These are phyloP conservation scores for Kazachstania sp. DNA, from an alignment of 1,139 yeast species.

Conservation along the genomic window DNA sequence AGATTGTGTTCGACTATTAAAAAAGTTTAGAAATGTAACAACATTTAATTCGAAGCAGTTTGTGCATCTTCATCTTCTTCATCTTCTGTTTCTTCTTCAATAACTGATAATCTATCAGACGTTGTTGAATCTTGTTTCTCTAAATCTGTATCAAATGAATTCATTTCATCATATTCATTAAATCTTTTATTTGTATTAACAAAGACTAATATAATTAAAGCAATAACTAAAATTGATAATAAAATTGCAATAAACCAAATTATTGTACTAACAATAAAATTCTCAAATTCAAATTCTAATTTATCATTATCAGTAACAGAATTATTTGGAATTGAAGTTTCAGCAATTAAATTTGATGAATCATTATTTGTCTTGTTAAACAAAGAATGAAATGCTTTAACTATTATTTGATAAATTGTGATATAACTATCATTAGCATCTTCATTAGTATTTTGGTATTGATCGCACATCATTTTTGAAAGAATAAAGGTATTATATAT, in stretches of 20 bases:
- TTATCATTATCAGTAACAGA: background rate
- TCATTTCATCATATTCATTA: background rate
- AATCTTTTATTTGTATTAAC: background rate
- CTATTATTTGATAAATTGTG: background rate
- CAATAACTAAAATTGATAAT: slow-evolving; percentile 1
- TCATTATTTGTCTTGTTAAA: background rate
- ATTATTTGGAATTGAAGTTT: background rate
- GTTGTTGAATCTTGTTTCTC: slow-evolving; percentile 1
- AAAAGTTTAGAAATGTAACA: no score
- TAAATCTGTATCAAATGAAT: background rate
- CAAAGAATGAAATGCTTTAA: background rate
- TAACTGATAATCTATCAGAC: background rate
- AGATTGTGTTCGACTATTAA: no score
- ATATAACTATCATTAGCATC: background rate
- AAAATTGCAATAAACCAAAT: slow-evolving; percentile 5
- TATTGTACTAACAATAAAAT: slow-evolving; percentile 1
- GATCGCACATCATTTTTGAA: background rate
- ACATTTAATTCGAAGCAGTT: no score
- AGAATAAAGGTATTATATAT: background rate
- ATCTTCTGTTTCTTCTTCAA: background rate
- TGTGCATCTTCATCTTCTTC: background rate
- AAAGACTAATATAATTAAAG: slow-evolving; percentile 1
- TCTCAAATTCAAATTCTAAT: slow-evolving; percentile 4
- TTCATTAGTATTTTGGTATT: background rate
- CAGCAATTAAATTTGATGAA: background rate